phyloP scores from a whole-genome alignment of 2,329 filamentous ascomycete species.

The Elsinoe batatas region DNA sequence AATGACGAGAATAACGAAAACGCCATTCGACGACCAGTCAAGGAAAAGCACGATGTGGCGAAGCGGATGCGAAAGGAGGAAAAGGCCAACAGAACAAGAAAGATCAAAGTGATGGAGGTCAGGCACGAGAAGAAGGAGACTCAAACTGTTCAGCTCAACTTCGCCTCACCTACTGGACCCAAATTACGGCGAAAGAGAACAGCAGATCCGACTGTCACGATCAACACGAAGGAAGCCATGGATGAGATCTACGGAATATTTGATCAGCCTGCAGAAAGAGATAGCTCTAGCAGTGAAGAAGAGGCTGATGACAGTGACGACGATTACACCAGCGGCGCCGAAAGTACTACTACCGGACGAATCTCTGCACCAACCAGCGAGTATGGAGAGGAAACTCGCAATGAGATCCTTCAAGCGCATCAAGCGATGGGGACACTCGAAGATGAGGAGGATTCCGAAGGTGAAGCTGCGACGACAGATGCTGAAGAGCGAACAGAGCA shows the following conservation, averaged over 20 bases:
- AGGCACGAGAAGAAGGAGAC: slow-evolving; percentile 69
- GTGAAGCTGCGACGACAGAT: slow-evolving; percentile 23
- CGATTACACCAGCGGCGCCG: slow-evolving; percentile 80
- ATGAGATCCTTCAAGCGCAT: slow-evolving; percentile 39
- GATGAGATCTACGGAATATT: slow-evolving; percentile 98
- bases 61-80: slow-evolving; percentile 41
- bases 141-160: slow-evolving; percentile 87
- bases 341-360: slow-evolving; percentile 61
- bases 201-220: slow-evolving; percentile 90
- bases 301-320: slow-evolving; percentile 54
- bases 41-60: slow-evolving; percentile 33
- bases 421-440: slow-evolving; percentile 23
- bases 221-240: slow-evolving; percentile 88
- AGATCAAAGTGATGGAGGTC: slow-evolving; percentile 65
- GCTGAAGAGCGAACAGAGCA: slow-evolving; percentile 37
- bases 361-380: slow-evolving; percentile 55
- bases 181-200: slow-evolving; percentile 69
- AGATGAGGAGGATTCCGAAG: slow-evolving; percentile 28
- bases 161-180: slow-evolving; percentile 77
- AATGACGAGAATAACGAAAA: slow-evolving; percentile 41
- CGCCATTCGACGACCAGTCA: slow-evolving; percentile 26
- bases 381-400: slow-evolving; percentile 51
- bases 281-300: slow-evolving; percentile 54
- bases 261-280: slow-evolving; percentile 62
- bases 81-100: slow-evolving; percentile 40